Evolutionary conservation across 1,139 yeast genomes (phyloP), one percentile per base, ranked within the genome.

Genomic region (Yamadazyma conglobata): DNA sequence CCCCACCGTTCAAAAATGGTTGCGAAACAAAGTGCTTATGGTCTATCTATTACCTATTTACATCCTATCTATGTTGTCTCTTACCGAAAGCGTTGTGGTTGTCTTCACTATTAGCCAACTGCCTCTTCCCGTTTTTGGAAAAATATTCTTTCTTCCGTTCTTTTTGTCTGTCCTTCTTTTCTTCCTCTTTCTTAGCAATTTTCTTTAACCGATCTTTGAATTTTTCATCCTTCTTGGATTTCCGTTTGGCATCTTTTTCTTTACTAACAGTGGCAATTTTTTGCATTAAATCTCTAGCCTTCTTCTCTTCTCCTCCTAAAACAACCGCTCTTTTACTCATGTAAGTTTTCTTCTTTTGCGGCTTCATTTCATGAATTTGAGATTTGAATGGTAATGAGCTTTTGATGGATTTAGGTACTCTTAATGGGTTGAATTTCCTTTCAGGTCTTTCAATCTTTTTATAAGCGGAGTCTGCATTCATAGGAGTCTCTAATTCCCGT

Each of bases 311-410:
- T 15, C 93, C 95, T 25, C 82, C 85, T 31, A 89, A 65, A 4
- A 89, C 93, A 34, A 91, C 96, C 1, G 98, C 98, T 52, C 98
- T 79, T 67, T 88, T 89, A 40, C 80, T 81, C 75, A 84, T 59
- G 55, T 91, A 91, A 0, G 95, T 78, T 49, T 77, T 72, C 60
- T 83, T 83, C 70, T 76, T 79, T 57, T 84, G 94, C 17, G 96
- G 94, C 57, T 82, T 84, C 91, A 86, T 84, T 47, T 79, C 76
- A 46, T 78, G 82, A 28, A 86, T 77, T 66, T 91, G 97, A 10
- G 96, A 86, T 50, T 83, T 84, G 69, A 85, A 91, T 24, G 99
- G 99, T 44, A 91, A 70, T 24, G 79, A 76, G 19, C 79, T 67
- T 55, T 81, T 87, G 38, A 91, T 58, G 6, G 85, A 57, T 50